phyloP scores from a whole-genome alignment of 805 yeast species.

The Brettanomyces custersianus region DNA sequence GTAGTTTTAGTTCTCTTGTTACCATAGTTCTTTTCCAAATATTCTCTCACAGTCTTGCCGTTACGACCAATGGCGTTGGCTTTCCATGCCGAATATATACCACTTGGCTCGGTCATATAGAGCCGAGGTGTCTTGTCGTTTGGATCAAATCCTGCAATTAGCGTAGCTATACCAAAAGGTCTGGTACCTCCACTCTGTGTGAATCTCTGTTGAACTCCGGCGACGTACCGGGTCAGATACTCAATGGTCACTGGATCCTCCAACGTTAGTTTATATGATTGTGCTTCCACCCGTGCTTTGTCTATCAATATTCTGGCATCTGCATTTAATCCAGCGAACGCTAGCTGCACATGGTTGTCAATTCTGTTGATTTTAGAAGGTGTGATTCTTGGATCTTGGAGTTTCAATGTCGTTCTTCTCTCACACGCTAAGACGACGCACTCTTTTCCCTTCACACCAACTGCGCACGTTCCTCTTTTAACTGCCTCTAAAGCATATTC shows the following conservation, averaged over 20 bases:
- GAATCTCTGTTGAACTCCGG: constrained; percentile 96
- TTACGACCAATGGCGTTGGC: constrained; percentile 96
- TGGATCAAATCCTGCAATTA: constrained; percentile 92
- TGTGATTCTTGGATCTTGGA: constrained; percentile 94
- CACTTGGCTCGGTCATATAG: constrained; percentile 95
- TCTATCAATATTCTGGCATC: constrained; percentile 93
- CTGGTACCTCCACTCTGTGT: constrained; percentile 98
- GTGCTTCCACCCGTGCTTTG: constrained; percentile 94
- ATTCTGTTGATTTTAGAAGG: constrained; percentile 90
- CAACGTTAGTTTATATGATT: constrained; percentile 84
- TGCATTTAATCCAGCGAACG: constrained; percentile 97
- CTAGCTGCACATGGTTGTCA: constrained; percentile 83
- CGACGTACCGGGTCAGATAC: constrained; percentile 86
- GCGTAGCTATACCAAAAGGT: constrained; percentile 93
- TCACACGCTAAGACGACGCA: constrained; percentile 94
- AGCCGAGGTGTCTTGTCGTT: constrained; percentile 73
- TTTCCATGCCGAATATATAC: constrained; percentile 95
- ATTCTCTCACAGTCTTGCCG: constrained; percentile 90
- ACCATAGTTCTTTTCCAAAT: constrained; percentile 86
- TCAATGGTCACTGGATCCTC: constrained; percentile 92
- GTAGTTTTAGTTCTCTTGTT: constrained; percentile 9
- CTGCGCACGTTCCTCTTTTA: constrained; percentile 96
- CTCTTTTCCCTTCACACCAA: constrained; percentile 86
- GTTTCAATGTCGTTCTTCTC: constrained; percentile 86
- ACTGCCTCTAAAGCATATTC: constrained; percentile 98